phyloP scores from a whole-genome alignment of 2,329 filamentous ascomycete species.

The Verticillium isaacii region DNA sequence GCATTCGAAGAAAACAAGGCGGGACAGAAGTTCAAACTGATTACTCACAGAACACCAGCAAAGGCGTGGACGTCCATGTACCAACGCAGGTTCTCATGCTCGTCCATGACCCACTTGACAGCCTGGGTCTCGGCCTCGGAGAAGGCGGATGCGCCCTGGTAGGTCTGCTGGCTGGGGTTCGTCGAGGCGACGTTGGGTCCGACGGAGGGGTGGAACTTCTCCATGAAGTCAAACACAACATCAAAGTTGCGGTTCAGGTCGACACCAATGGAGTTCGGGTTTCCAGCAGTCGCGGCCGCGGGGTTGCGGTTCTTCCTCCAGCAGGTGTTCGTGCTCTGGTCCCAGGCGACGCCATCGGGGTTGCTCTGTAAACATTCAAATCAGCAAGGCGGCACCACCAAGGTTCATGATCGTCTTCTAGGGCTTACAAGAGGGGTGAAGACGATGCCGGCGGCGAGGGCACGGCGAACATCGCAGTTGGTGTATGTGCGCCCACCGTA shows the following conservation, averaged over 20 bases:
- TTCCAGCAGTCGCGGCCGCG: constrained; percentile 23
- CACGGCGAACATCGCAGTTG: constrained; percentile 44
- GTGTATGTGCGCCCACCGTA: constrained; percentile 50
- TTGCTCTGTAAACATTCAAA: constrained; percentile 23
- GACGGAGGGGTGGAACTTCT: constrained; percentile 35
- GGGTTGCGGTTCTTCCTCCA: constrained; percentile 55
- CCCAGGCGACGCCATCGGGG: constrained; percentile 48
- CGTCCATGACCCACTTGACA: constrained; percentile 46
- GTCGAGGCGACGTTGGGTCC: constrained; percentile 33
- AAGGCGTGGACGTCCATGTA: constrained; percentile 56
- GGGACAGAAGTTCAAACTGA: neutral
- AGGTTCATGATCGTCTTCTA: too few species aligned
- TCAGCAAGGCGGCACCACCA: neutral
- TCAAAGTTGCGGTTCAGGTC: constrained; percentile 56
- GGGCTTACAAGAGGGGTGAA: constrained; percentile 37
- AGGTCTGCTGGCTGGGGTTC: constrained; percentile 39
- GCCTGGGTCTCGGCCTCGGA: constrained; percentile 54
- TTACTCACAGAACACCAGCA: constrained; percentile 23
- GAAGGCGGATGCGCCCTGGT: constrained; percentile 43
- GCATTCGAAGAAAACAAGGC: neutral
- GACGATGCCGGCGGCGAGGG: constrained; percentile 48
- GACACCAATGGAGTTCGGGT: constrained; percentile 32
- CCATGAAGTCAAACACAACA: constrained; percentile 49
- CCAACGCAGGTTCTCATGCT: constrained; percentile 46
- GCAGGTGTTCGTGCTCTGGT: constrained; percentile 46